Evolutionary conservation across 2,329 filamentous ascomycete genomes (phyloP).

Genomic region (Ceratocystis alfenasii): DNA sequence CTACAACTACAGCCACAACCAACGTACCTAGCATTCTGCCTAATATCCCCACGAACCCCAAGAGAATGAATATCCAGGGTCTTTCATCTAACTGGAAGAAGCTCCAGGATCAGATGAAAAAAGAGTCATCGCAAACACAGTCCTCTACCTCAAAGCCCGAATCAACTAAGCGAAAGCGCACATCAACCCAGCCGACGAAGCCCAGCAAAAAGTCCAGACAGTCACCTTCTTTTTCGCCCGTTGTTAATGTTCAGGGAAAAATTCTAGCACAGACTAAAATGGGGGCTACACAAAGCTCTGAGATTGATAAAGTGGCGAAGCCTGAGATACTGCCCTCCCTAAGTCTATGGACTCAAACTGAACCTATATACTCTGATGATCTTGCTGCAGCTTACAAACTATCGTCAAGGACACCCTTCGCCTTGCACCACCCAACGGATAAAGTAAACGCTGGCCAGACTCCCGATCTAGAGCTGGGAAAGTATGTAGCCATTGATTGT

Average conservation of each 20-base stretch:
- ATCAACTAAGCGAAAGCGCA: conserved; percentile 28
- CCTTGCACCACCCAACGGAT: conserved; percentile 37
- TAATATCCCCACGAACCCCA: background rate
- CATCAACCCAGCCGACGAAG: conserved; percentile 20
- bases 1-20: background rate
- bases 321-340: conserved; percentile 38
- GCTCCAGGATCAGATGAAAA: conserved; percentile 51
- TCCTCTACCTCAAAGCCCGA: conserved; percentile 25
- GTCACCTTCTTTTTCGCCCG: conserved; percentile 11
- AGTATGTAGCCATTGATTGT: conserved; percentile 88
- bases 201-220: conserved; percentile 20
- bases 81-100: conserved; percentile 68
- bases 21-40: background rate
- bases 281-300: conserved; percentile 45
- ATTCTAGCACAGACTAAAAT: conserved; percentile 33
- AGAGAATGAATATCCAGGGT: conserved; percentile 27
- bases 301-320: conserved; percentile 30
- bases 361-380: conserved; percentile 48
- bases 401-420: conserved; percentile 38
- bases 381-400: conserved; percentile 51
- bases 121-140: conserved; percentile 29
- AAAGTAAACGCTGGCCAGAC: conserved; percentile 53
- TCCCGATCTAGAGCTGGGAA: conserved; percentile 57
- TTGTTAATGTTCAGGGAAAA: conserved; percentile 13
- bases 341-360: conserved; percentile 48